Evolutionary conservation across 805 yeast species (phyloP).

Genomic region (Candida palmyrensis): DNA sequence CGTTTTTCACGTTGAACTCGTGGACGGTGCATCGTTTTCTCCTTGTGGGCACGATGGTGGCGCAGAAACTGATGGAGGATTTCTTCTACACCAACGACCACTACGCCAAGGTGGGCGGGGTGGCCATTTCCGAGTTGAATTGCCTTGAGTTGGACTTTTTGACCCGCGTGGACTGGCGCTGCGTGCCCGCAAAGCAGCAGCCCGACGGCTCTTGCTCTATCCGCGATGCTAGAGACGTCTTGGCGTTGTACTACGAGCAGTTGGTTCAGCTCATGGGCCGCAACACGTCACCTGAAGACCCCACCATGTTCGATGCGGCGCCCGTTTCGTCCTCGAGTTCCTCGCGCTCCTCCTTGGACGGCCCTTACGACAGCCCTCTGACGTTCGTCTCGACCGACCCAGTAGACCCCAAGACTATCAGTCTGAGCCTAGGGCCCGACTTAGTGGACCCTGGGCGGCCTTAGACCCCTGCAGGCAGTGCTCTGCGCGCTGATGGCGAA

Average conservation of each 20-base stretch:
- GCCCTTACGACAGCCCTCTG: too few species aligned
- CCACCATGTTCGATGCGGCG: neutral
- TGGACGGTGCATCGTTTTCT: conserved; percentile 91
- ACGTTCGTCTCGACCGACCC: too few species aligned
- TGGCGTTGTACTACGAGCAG: conserved; percentile 35
- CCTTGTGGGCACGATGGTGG: conserved; percentile 85
- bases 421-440: too few species aligned
- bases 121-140: conserved; percentile 76
- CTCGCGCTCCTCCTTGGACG: too few species aligned
- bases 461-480: too few species aligned
- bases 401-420: too few species aligned
- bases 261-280: conserved; percentile 38
- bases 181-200: conserved; percentile 34
- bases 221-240: conserved; percentile 31
- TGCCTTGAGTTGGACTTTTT: conserved; percentile 85
- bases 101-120: conserved; percentile 95
- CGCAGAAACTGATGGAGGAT: conserved; percentile 88
- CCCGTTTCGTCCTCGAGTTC: too few species aligned
- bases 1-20: conserved; percentile 78
- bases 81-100: conserved; percentile 90
- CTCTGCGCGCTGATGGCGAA: too few species aligned
- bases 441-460: too few species aligned
- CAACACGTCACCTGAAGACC: conserved; percentile 9
- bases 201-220: conserved; percentile 18
- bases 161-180: conserved; percentile 65